Base-by-base conservation (phyloP, 108 stramenopile genomes). In the Cyclotella distinguenda region DNA sequence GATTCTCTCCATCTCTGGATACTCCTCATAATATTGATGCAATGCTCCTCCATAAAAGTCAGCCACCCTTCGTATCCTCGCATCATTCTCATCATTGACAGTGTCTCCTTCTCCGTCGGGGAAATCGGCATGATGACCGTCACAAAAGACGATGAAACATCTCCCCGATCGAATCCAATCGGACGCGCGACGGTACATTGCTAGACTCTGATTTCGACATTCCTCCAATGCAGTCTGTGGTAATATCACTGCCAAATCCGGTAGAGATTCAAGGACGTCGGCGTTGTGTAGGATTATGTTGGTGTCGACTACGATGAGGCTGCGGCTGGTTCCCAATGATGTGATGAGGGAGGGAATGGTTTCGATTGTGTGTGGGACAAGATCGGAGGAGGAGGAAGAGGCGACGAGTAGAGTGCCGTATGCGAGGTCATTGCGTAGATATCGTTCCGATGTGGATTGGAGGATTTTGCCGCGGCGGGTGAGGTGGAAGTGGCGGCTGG, bases 271-370 rank as follows among this genome's bases (percentile, higher is more conserved):
- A 66, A 94, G 59, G 1, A 94, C 85, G 72, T 94, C 93, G 50
- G 91, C 61, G 39, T 94, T 87, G 72, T 94, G 93, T 54, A 94
- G 55, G 33, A 94, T 61, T 8, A 94, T 86, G 60, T 94, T 94
- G 38, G 93, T 85, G 49, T 94, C 93, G 25, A 83, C 81, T 44
- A 94, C 74, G 4, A 83, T 86, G 23, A 94, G 23, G 2, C 64
- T 64, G 5, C 64, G 40, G 43, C 38, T 59, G 22, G 48, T 30
- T 36, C 40, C 32, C 7, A 22, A 38, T 42, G 84, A 18, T 35
- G 68, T 53, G 26, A 75, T 21, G 0, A 92, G 66, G 34, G 84
- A 64, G 26, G 45, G 23, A 21, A 64, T 71, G 57, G 64, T 58
- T 16, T 70, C 80, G 62, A 93, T 90, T 25, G 73, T 78, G 33